A percentile compares a stretch with the other conserved stretches of the same genome.
These are phyloP conservation scores for Solanum boliviense DNA, from an alignment of 257 asterid species.

Conservation along the genomic window DNA sequence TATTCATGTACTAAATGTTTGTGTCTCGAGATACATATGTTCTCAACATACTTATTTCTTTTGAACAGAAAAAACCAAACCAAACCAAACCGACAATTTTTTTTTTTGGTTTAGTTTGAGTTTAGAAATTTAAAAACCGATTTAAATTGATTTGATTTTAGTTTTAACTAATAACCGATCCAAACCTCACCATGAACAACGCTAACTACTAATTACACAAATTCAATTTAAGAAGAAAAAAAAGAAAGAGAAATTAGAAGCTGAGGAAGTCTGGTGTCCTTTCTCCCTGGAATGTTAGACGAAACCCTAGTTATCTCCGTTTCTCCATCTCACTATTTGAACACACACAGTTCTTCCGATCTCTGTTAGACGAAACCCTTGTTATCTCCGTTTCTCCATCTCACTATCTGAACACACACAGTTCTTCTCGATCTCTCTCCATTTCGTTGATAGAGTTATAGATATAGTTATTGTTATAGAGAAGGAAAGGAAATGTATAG, in stretches of 20 bases:
- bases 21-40: no score
- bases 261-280: background rate
- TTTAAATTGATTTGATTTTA: no score
- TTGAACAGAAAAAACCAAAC: no score
- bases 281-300: background rate
- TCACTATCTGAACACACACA: background rate
- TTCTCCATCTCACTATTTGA: background rate
- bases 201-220: no score
- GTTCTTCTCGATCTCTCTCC: background rate
- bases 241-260: background rate
- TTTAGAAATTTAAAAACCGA: no score
- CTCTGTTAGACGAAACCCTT: background rate
- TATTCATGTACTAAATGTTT: no score
- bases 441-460: background rate
- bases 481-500: slow-evolving; percentile 38
- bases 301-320: background rate
- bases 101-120: no score
- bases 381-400: background rate
- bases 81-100: no score
- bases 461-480: background rate
- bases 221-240: background rate
- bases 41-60: no score
- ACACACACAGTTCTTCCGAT: background rate
- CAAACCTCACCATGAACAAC: no score
- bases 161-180: no score